A percentile compares a stretch with the other conserved stretches of the same genome.
These are phyloP conservation scores for Wickerhamomyces canadensis DNA, from an alignment of 805 yeast species.

Conservation along the genomic window DNA sequence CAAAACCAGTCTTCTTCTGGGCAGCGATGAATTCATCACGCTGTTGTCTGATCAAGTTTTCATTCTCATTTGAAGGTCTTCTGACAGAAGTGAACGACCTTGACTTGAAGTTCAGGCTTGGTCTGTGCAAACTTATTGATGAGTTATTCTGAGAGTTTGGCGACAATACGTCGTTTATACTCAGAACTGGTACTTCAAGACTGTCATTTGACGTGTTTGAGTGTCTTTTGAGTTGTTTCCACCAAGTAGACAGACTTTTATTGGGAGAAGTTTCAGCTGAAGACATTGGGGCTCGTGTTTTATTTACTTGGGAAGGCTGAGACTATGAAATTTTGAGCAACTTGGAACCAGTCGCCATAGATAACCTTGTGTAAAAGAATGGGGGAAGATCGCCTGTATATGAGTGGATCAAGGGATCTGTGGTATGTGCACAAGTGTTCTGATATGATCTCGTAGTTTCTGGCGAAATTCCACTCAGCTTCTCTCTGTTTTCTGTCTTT, in stretches of 20 bases:
- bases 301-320: too few relatives aligned
- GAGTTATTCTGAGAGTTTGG: conserved; percentile 9
- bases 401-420: too few relatives aligned
- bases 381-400: too few relatives aligned
- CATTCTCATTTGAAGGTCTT: conserved; percentile 12
- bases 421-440: too few relatives aligned
- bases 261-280: conserved; percentile 27
- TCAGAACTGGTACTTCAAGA: conserved; percentile 5
- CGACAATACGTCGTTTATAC: conserved; percentile 13
- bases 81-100: conserved; percentile 26
- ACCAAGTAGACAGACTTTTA: conserved; percentile 33
- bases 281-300: conserved; percentile 7
- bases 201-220: conserved; percentile 20
- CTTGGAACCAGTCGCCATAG: too few relatives aligned
- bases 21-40: conserved; percentile 33
- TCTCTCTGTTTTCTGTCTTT: too few relatives aligned
- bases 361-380: too few relatives aligned
- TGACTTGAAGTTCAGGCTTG: conserved; percentile 30
- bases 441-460: too few relatives aligned
- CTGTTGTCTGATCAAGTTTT: conserved; percentile 25
- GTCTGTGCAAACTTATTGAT: conserved; percentile 20
- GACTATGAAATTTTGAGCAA: too few relatives aligned
- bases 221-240: conserved; percentile 33
- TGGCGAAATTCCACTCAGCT: too few relatives aligned
- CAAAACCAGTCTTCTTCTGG: conserved; percentile 30